Evolutionary conservation across 495 filamentous ascomycete species (phyloP), one percentile per base, ranked within the genome.

Genomic region (Xeromyces bisporus): DNA sequence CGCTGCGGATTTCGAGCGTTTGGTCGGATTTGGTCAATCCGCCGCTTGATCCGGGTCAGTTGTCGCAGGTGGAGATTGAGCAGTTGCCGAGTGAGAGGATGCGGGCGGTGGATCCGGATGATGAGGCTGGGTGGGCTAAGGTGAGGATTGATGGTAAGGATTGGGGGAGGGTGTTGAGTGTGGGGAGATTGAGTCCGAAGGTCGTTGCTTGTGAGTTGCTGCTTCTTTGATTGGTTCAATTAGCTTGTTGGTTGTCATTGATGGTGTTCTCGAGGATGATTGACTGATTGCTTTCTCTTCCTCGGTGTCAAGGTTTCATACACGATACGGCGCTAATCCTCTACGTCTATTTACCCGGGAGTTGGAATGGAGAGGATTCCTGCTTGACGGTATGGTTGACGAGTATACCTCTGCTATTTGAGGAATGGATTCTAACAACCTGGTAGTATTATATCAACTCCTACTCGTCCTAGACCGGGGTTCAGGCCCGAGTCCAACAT

Each of bases 101-200:
- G 67, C 69, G 66, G 32, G 62, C 44, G 20, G 33, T 65, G 2
- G 50, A 53, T 11, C 47, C 38, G 1, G 39, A 71, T 58, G 63
- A 64, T 35, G 69, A 73, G 13, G 72, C 75, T 14, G 73, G 67
- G 27, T 96, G 85, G 79, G 78, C 81, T 3, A 77, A 66, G 33
- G 85, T 93, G 23, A 64, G 83, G 26, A 80, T 96, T 35, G 87
- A 96, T 58, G 87, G 82, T 17, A 73, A 65, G 53, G 86, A 96
- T 48, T 93, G 87, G 87, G 79, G 79, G 24, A 70, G 66, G 37
- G 84, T 96, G 15, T 51, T 96, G 34, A 86, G 79, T 50, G 81
- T 93, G n/a, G 86, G 84, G 2, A 59, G 82, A 29, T 47, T 94
- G 12, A 84, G 83, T 32, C 89, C 80, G 1, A 68, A 81, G 39